Percentiles rank a stretch among this genome's conserved stretches.
Conservation (phyloP, 768 basidiomycete genomes). For the Coprinopsis marcescibilis region DNA sequence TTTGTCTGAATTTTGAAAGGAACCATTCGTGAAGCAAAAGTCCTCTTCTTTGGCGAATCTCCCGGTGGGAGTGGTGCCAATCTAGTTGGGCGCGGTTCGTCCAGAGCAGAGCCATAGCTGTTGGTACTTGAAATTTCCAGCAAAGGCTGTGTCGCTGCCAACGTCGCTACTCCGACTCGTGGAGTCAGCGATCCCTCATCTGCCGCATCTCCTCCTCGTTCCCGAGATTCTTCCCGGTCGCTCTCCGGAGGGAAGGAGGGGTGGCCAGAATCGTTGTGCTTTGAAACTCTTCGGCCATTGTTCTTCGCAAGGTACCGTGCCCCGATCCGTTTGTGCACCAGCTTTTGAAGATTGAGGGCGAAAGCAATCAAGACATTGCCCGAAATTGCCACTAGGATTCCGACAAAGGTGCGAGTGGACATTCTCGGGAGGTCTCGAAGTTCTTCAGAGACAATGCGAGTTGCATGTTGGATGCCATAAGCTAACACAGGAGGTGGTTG, state of each 20-base stretch:
- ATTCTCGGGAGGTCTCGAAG: conserved; percentile 48
- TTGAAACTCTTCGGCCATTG: not conserved
- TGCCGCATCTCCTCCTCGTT: not conserved
- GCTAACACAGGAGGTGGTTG: conserved; percentile 5
- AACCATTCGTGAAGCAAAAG: conserved; percentile 30
- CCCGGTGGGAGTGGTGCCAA: conserved; percentile 4
- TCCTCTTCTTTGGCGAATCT: conserved; percentile 12
- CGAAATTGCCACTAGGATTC: conserved; percentile 75
- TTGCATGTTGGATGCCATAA: not conserved
- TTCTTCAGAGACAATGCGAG: conserved; percentile 3
- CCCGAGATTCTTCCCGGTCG: not conserved
- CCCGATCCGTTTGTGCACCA: conserved; percentile 70
- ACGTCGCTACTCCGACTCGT: conserved; percentile 12
- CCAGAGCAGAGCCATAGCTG: conserved; percentile 20
- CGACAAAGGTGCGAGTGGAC: conserved; percentile 54
- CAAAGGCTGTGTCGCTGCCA: conserved; percentile 1
- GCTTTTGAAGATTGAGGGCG: conserved; percentile 89
- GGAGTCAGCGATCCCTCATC: not conserved
- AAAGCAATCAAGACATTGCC: conserved; percentile 88
- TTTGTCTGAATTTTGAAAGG: conserved; percentile 26
- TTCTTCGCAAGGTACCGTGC: too few species aligned
- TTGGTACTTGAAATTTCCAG: conserved; percentile 6
- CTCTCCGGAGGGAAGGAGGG: conserved; percentile 5
- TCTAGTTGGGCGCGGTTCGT: not conserved
- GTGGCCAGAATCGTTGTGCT: not conserved